Percentiles rank a stretch among this genome's conserved stretches.
Conservation (phyloP, 129 eudicot species). For the sunflower (Helianthus annuus) region HanXRQr2.0-SUNRISE NC_035439.2:92408113-92408612, state of each 20-base stretch:
- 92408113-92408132: constrained; percentile 42
- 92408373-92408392: constrained; percentile 7
- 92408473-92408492: constrained; percentile 13
- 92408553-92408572: too few species aligned
- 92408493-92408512: constrained; percentile 17
- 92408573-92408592: too few species aligned
- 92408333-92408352: constrained; percentile 16
- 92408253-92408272: constrained; percentile 26
- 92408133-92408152: constrained; percentile 30
- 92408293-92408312: not conserved
- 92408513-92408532: too few species aligned
- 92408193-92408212: constrained; percentile 28
- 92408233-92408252: constrained; percentile 51
- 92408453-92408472: not conserved
- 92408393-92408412: constrained; percentile 13
- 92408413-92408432: constrained; percentile 26
- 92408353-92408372: constrained; percentile 10
- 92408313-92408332: constrained; percentile 10
- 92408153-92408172: not conserved
- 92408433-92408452: constrained; percentile 13
- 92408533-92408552: too few species aligned
- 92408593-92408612: too few species aligned
- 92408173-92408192: constrained; percentile 41
- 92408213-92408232: constrained; percentile 54
- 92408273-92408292: constrained; percentile 32